Base-by-base conservation (phyloP, 176 grass and related monocot genomes). In the Bonia amplexicaulis region DNA sequence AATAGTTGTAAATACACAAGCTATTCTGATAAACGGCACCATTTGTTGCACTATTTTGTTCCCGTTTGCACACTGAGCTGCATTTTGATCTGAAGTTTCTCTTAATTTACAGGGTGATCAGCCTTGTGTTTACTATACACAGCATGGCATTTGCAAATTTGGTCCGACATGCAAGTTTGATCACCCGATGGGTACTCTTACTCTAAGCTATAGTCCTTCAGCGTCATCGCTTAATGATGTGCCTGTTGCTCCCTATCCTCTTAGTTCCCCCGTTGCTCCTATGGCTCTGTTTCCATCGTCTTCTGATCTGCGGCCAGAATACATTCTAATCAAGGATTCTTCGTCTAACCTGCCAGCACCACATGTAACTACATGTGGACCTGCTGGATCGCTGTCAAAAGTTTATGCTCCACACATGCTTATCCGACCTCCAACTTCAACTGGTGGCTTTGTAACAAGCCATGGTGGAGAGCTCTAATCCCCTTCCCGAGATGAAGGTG, bases 111-210 rank as follows among this genome's bases (percentile, higher is more conserved):
- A 92, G 93, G 93, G 93, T 77, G 84, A 71, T 84, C 93, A 90
- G 76, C 85, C 88, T 65, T 95, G 93, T 85, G 25, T 76, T 64
- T 92, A 88, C 85, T 95, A 90, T 81, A 78, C 90, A 58, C 88
- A 92, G 46, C 78, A 92, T 78, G 93, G 93, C 33, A 82, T 81
- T 42, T 95, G 93, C 90, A 92, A 92, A 82, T 95, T 86, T 82
- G 93, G 93, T 40, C 85, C 90, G 1, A 76, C 88, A 57, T 95
- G 93, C 93, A 95, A 92, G 80, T 95, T 92, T 58, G 93, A 95
- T 88, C 93, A 95, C 65, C 88, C 93, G 4, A 90, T 92, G 73
- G 88, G 90, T 69, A 76, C 81, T 76, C 61, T 86, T 69, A 80
- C 81, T 76, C 53, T 86, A 48, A 90, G 52, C 90, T 94, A 84